Evolutionary conservation across 192 early-diverging fungal genomes (phyloP), one percentile per base, ranked within the genome.

Genomic region (Backusella psychrophila): DNA sequence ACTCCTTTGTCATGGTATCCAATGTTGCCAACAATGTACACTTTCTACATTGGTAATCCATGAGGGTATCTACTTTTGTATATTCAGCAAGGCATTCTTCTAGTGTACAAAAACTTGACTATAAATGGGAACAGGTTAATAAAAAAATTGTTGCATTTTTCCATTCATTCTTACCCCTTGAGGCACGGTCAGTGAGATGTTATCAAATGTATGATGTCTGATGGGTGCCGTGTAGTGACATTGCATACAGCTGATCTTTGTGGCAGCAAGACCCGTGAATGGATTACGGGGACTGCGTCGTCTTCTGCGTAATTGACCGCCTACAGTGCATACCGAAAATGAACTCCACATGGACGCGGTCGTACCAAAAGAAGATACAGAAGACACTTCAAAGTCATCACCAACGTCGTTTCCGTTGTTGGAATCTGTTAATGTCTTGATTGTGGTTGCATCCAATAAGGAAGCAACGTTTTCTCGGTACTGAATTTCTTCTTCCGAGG

Each of bases 201-300:
- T 91, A 71, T 92, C 92, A 80, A 93, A 91, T 3, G 88, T 89
- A 46, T 88, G 90, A 69, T 92, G 91, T 31, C 91, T 87, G 39
- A 92, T 92, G 0, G 90, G 90, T 17, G 90, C 91, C 81, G 88
- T 92, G 65, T 93, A 90, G n/a, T 88, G 89, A 65, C 92, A 93
- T 34, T 90, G 87, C 11, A 90, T 82, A 75, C 92, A 93, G 8
- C 88, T 87, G n/a, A 91, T 89, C 34, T 90, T 87, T 38, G 89
- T 91, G 21, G 92, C 92, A 0, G 90, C 87, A 73, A 94, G 66
- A 56, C 87, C 87, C 36, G 86, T 88, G 53, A 88, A 88, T 23
- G 87, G 87, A 71, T 83, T 88, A 46, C 85, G 81, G 3, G 86
- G 84, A 17, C 84, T 76, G 65, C 65, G 77, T 14, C 65, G 19